Base-by-base conservation (phyloP, 1,139 yeast species). In the Taphrina betulina region DNA sequence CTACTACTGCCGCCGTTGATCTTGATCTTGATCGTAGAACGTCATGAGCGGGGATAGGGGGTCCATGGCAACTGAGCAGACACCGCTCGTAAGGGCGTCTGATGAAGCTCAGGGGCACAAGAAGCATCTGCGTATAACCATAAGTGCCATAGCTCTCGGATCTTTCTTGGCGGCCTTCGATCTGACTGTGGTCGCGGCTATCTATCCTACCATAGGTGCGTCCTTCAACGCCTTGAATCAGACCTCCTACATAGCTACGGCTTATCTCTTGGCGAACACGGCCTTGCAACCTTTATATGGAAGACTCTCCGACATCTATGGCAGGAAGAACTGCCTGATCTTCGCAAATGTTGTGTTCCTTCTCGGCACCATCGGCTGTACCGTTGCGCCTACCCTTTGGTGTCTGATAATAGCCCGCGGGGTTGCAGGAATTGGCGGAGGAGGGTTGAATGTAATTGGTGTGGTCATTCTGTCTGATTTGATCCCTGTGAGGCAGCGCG, bases 271-370 rank as follows among this genome's bases (percentile, higher is more conserved):
- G n/a, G 75, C 85, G 3, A 78, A 79, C 57, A 78, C 83, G 0
- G 81, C 83, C 1, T 78, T 81, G 63, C 86, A 81, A 69, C 96
- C 96, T 0, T 70, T 89, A 22, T 33, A 84, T 60, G 82, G 82
- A 5, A 75, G 78, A 46, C 67, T 78, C 16, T 75, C 80, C 4
- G 82, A 78, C 60, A 70, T 79, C 17, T 69, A 78, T 40, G 82
- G 82, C 1, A 66, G 84, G 53, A 76, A 76, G 59, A 63, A 66
- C 37, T 71, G 77, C 5, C 61, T 76, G 28, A 56, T 77, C 31
- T 63, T 71, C 35, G 79, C 80, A 0, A 77, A 76, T 53, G 66
- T 69, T 36, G 70, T 78, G 65, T 77, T 78, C 64, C 74, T 73
- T 0, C 28, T 75, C 1, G 78, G 76, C 2, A 69, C 75, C 37